Evolutionary conservation across 345 rosid genomes (phyloP).

Genomic region (Sonneratia caseolaris): DNA sequence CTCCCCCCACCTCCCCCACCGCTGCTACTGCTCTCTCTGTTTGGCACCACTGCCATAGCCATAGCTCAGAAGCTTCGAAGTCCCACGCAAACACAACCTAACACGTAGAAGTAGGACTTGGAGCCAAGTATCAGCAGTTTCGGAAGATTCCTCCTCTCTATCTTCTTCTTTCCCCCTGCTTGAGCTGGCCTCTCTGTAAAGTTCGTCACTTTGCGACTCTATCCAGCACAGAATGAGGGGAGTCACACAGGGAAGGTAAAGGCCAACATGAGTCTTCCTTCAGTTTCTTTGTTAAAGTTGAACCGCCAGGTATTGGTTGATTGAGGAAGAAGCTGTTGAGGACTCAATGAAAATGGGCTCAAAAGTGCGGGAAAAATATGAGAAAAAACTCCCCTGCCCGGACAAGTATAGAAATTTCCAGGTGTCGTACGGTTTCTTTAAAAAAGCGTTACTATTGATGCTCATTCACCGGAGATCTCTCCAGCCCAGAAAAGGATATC

Average conservation of each 20-base stretch:
- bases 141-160: not conserved
- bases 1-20: constrained; percentile 28
- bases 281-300: not conserved
- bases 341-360: not conserved
- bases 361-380: constrained; percentile 15
- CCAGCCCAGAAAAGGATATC: too few species aligned
- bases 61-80: constrained; percentile 11
- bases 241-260: not conserved
- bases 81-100: not conserved
- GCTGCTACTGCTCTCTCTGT: constrained; percentile 72
- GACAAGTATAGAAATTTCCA: too few species aligned
- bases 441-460: too few species aligned
- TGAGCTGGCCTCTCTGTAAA: not conserved
- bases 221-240: not conserved
- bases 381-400: not conserved
- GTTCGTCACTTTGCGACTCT: not conserved
- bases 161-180: not conserved
- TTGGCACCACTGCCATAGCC: constrained; percentile 64
- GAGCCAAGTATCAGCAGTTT: not conserved
- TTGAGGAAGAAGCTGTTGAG: not conserved
- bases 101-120: too few species aligned
- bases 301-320: not conserved
- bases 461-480: too few species aligned
- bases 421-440: too few species aligned
- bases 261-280: not conserved